Evolutionary conservation across 164 flowering plant species (phyloP).

Genomic region (Liquidambar formosana): DNA sequence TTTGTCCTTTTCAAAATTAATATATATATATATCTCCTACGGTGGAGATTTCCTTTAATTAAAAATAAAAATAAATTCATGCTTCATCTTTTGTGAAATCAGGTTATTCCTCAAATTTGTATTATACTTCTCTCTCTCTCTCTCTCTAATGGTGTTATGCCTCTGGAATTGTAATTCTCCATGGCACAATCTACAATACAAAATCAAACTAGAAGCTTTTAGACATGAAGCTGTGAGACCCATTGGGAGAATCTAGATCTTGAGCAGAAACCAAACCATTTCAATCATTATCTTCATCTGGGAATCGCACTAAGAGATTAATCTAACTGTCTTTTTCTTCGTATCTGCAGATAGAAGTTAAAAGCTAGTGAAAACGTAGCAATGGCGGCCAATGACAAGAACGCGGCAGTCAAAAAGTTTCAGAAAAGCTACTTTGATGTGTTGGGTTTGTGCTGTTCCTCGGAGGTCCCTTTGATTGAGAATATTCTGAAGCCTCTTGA

Average conservation of each 20-base stretch:
- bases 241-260: background rate
- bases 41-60: no score
- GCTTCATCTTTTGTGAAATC: no score
- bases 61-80: no score
- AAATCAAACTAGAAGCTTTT: no score
- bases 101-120: no score
- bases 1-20: no score
- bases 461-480: conserved; percentile 74
- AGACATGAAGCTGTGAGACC: background rate
- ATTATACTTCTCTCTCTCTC: no score
- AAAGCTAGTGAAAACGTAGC: background rate
- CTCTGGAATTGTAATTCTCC: no score
- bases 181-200: no score
- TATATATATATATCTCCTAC: no score
- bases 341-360: background rate
- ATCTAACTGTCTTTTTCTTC: background rate
- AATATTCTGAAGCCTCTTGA: conserved; percentile 57
- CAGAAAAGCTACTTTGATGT: conserved; percentile 91
- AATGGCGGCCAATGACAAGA: no score
- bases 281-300: background rate
- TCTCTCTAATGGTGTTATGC: no score
- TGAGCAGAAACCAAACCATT: background rate
- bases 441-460: conserved; percentile 79
- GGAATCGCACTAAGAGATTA: background rate
- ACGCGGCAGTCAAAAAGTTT: conserved; percentile 24